phyloP scores from a whole-genome alignment of 129 eudicot genomes.

The Gnaphalium uliginosum region DNA sequence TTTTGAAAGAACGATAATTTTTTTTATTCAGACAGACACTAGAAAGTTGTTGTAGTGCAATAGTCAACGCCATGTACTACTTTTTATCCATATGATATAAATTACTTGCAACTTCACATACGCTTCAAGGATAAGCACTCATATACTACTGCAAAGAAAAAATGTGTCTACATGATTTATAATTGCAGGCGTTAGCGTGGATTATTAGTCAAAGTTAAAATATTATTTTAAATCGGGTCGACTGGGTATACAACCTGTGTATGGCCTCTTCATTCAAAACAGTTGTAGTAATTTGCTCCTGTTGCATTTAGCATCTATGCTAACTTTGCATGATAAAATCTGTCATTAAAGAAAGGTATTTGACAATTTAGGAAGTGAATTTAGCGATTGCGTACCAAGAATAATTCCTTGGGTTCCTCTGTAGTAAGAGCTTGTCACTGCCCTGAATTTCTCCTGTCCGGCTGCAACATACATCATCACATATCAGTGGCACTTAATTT shows the following conservation, averaged over 20 bases:
- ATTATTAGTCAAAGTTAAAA: background rate
- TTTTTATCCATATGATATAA: background rate
- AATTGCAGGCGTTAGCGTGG: background rate
- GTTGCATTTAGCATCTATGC: background rate
- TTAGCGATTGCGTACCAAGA: conserved; percentile 54
- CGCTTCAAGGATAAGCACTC: background rate
- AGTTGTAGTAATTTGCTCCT: background rate
- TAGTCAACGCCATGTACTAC: background rate
- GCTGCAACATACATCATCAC: conserved; percentile 56
- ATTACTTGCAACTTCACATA: background rate
- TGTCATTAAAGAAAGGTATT: background rate
- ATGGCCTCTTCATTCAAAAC: background rate
- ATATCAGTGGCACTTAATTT: conserved; percentile 9
- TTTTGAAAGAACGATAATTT: background rate
- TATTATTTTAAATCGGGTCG: background rate
- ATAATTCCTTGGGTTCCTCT: conserved; percentile 97
- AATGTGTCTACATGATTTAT: background rate
- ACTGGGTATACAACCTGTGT: background rate
- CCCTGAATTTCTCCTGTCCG: conserved; percentile 95
- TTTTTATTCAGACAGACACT: background rate
- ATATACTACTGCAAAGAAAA: conserved; percentile 15
- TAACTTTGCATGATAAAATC: background rate
- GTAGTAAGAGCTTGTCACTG: conserved; percentile 88
- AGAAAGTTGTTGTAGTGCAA: conserved; percentile 9
- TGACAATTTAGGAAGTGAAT: conserved; percentile 2